Base-by-base conservation (phyloP, 1,284 basidiomycete genomes). In the Ceratobasidium sp. region DNA sequence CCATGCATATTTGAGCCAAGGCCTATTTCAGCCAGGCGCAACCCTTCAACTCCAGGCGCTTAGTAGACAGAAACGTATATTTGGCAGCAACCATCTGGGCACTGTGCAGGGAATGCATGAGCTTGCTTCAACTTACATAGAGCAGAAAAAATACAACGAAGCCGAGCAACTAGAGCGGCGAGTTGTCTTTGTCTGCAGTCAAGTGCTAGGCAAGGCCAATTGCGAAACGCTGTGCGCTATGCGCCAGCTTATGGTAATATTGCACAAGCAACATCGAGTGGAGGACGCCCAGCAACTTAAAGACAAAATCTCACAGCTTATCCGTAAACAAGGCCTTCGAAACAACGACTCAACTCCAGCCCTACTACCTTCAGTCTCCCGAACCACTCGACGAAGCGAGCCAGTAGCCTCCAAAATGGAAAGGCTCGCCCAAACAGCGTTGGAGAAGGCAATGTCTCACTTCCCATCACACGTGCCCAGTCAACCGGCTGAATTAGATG, bases 221-320 rank as follows among this genome's bases (percentile, higher is more conserved):
- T 18, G 18, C 12, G 36, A 58, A 9, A 58, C 57, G 3, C 32
- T 41, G 6, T 58, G 34, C 34, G 18, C 39, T 3, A 41, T 41
- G 21, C 26, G 26, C 6, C 32, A 58, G 14, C 23, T 58, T 1
- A n/a, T 34, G 4, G 23, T 26, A 18, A 46, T 46, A 6, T 16
- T 43, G 32, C 43, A 61, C n/a, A 26, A 61, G 39, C 59, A 61
- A 41, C 41, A 28, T 46, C 41, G 59, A 46, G 23, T 36, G 26
- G 14, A 46, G 18, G 28, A 61, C 8, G 59, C 59, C 10, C n/a
- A n/a, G n/a, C n/a, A n/a, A n/a, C n/a, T n/a, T n/a, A n/a, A n/a
- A n/a, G n/a, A n/a, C n/a, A n/a, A n/a, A n/a, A n/a, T n/a, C n/a
- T n/a, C n/a, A n/a, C n/a, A n/a, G n/a, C n/a, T n/a, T n/a, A n/a